These are phyloP conservation scores for Xerocomus brunneocitrinus DNA, from an alignment of 768 basidiomycete species.

Conservation along the genomic window DNA sequence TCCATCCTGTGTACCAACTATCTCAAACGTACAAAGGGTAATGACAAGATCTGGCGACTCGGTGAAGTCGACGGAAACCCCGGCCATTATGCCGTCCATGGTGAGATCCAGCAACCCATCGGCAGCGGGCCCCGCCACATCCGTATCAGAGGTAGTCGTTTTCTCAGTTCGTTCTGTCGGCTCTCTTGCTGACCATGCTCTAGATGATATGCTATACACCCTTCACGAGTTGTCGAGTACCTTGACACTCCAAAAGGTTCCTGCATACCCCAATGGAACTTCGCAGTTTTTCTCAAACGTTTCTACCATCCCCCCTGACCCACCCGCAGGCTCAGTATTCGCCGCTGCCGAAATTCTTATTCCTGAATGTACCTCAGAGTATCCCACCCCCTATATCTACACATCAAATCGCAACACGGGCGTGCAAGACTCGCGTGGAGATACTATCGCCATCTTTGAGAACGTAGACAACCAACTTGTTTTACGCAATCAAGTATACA, in stretches of 20 bases:
- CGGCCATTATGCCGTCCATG: slow-evolving; percentile 51
- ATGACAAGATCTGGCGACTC: slow-evolving; percentile 66
- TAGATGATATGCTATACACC: slow-evolving; percentile 48
- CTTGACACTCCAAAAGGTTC: slow-evolving; percentile 52
- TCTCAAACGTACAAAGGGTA: slow-evolving; percentile 40
- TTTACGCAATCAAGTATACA: slow-evolving; percentile 53
- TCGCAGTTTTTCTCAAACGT: slow-evolving; percentile 47
- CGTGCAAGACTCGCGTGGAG: slow-evolving; percentile 47
- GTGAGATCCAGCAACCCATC: slow-evolving; percentile 52
- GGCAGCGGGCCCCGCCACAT: slow-evolving; percentile 66
- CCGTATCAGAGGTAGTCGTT: slow-evolving; percentile 30
- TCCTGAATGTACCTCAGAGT: slow-evolving; percentile 41
- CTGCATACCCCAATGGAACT: slow-evolving; percentile 42
- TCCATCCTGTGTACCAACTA: background rate
- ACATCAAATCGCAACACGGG: slow-evolving; percentile 63
- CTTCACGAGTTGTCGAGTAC: slow-evolving; percentile 56
- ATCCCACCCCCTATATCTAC: slow-evolving; percentile 56
- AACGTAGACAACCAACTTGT: slow-evolving; percentile 36
- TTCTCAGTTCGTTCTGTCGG: background rate
- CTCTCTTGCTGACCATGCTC: background rate
- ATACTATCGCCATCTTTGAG: slow-evolving; percentile 61
- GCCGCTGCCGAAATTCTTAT: slow-evolving; percentile 62
- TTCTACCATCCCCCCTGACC: slow-evolving; percentile 43
- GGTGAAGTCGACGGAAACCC: slow-evolving; percentile 36
- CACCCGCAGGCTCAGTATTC: slow-evolving; percentile 38